Percentiles rank a stretch among this genome's conserved stretches.
Conservation (phyloP, 257 asterid genomes). For the Hygrophila difformis region DNA sequence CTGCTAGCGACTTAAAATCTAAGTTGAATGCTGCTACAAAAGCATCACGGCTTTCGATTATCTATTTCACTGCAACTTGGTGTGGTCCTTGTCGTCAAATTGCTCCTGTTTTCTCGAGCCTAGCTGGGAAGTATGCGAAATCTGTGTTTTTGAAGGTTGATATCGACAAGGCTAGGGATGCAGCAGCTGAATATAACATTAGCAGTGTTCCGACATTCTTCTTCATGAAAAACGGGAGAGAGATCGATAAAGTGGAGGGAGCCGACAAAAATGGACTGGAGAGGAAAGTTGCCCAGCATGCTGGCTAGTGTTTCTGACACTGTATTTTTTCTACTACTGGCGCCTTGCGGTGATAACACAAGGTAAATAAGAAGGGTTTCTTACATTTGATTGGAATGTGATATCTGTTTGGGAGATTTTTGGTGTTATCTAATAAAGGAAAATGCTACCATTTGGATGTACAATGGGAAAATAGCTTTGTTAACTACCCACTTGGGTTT, state of each 20-base stretch:
- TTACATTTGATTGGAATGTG: too few species aligned
- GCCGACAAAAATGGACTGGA: constrained; percentile 44
- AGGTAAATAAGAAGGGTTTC: too few species aligned
- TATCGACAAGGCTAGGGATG: constrained; percentile 51
- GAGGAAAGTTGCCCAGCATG: constrained; percentile 46
- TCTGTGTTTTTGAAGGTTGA: constrained; percentile 59
- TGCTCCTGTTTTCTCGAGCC: constrained; percentile 43
- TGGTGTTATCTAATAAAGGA: too few species aligned
- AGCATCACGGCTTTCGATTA: constrained; percentile 41
- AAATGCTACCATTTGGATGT: too few species aligned
- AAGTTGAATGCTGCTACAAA: constrained; percentile 43
- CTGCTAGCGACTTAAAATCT: constrained; percentile 34
- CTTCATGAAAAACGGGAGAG: constrained; percentile 48
- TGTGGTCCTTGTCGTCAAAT: constrained; percentile 76
- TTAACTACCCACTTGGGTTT: too few species aligned
- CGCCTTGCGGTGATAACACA: too few species aligned
- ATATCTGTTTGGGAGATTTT: too few species aligned
- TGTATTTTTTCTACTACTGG: too few species aligned
- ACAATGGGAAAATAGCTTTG: too few species aligned
- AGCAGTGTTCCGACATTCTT: constrained; percentile 70
- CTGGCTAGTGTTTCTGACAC: constrained; percentile 15
- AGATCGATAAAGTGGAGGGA: constrained; percentile 53
- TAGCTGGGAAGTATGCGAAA: constrained; percentile 41
- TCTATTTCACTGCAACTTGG: constrained; percentile 81
- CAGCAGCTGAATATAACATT: constrained; percentile 41